These are phyloP conservation scores for Salix purpurea DNA, from an alignment of 345 rosid species.

Conservation along the genomic window DNA sequence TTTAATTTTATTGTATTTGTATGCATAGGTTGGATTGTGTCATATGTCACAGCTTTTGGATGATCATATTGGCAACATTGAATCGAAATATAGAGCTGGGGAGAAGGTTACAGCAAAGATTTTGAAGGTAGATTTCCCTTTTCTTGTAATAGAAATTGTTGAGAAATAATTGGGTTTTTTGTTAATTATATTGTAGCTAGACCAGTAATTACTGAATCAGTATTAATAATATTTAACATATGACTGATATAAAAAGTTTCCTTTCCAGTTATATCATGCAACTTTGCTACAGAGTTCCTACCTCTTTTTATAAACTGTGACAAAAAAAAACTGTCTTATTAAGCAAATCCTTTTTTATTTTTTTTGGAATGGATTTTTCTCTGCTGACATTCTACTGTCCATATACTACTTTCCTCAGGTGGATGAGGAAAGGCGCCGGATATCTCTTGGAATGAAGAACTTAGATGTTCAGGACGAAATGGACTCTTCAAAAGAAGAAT, in stretches of 20 bases:
- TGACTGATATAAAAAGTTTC: no score
- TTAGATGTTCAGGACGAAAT: slow-evolving; percentile 39
- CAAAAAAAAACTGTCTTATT: no score
- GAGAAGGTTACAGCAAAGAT: slow-evolving; percentile 72
- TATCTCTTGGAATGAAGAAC: slow-evolving; percentile 83
- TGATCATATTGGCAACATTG: slow-evolving; percentile 50
- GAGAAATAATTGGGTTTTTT: not conserved
- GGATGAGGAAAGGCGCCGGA: slow-evolving; percentile 66
- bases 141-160: not conserved
- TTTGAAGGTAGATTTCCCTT: slow-evolving; percentile 53
- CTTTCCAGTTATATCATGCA: no score
- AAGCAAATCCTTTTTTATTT: no score
- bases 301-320: no score
- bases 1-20: not conserved
- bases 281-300: no score
- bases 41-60: slow-evolving; percentile 79
- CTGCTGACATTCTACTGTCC: slow-evolving; percentile 2
- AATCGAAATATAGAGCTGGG: slow-evolving; percentile 61
- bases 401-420: slow-evolving; percentile 39
- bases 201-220: no score
- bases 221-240: no score
- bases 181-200: no score
- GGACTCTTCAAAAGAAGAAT: slow-evolving; percentile 32
- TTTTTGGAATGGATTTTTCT: no score
- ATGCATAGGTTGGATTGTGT: slow-evolving; percentile 80